phyloP scores from a whole-genome alignment of 1,139 yeast species.

The Suhomyces panamericanus region DNA sequence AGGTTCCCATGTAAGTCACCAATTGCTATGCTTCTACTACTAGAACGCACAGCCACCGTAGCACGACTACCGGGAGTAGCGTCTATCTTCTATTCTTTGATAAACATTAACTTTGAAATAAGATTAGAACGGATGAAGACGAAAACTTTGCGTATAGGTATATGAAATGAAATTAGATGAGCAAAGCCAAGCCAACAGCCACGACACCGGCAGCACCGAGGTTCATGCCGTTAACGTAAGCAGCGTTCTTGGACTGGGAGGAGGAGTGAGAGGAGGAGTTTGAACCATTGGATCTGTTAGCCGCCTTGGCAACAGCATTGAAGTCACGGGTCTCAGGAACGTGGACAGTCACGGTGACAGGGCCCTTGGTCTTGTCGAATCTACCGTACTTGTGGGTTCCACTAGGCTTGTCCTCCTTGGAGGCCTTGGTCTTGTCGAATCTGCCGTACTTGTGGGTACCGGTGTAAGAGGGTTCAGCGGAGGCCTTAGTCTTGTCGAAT shows the following conservation, averaged over 20 bases:
- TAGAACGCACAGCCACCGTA: constrained; percentile 1
- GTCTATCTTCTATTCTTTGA: constrained; percentile 8
- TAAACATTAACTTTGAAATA: not conserved
- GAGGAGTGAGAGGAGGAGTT: constrained; percentile 14
- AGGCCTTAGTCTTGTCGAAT: constrained; percentile 46
- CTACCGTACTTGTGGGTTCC: constrained; percentile 50
- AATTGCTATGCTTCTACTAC: constrained; percentile 3
- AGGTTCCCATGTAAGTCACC: constrained; percentile 9
- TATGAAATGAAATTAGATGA: constrained; percentile 16
- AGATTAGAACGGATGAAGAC: constrained; percentile 4
- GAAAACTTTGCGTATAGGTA: constrained; percentile 2
- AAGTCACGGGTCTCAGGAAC: constrained; percentile 17
- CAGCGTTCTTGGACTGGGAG: constrained; percentile 19
- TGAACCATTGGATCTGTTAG: constrained; percentile 16
- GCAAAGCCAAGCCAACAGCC: constrained; percentile 36
- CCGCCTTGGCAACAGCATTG: constrained; percentile 8
- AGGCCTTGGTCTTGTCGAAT: constrained; percentile 43
- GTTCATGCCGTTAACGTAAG: constrained; percentile 23
- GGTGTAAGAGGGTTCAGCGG: constrained; percentile 20
- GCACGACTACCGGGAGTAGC: constrained; percentile 6
- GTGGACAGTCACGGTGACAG: constrained; percentile 25
- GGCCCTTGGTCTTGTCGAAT: constrained; percentile 37
- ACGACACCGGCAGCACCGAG: constrained; percentile 38
- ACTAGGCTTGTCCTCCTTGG: constrained; percentile 50
- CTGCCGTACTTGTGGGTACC: constrained; percentile 50